Evolutionary conservation across 2,329 filamentous ascomycete species (phyloP).

Genomic region (Phialophora expanda): DNA sequence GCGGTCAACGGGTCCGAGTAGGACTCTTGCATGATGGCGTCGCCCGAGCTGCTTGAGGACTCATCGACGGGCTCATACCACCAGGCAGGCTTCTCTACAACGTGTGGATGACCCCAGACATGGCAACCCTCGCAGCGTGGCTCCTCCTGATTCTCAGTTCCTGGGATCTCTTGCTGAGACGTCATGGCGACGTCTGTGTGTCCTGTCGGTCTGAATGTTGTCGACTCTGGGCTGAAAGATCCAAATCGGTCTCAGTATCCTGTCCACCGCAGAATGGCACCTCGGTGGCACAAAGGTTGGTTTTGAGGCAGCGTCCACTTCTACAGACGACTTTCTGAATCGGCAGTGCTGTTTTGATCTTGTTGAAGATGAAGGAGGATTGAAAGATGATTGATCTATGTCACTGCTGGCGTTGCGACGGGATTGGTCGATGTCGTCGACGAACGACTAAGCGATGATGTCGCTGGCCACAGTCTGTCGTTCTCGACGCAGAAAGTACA

Average conservation of each 20-base stretch:
- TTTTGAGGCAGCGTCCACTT: not conserved
- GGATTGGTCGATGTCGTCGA: conserved; percentile 6
- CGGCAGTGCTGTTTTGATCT: not conserved
- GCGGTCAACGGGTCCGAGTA: not conserved
- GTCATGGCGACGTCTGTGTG: not conserved
- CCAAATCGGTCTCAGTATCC: not conserved
- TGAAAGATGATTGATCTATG: not conserved
- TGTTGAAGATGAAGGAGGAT: not conserved
- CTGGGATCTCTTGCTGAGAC: not conserved
- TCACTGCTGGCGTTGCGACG: conserved; percentile 3
- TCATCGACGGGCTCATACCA: not conserved
- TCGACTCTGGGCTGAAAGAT: not conserved
- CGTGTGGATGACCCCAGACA: not conserved
- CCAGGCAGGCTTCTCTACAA: not conserved
- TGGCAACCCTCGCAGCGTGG: not conserved
- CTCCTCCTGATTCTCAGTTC: not conserved
- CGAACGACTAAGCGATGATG: conserved; percentile 16
- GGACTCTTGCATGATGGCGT: not conserved
- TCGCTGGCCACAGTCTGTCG: not conserved
- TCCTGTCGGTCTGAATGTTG: not conserved
- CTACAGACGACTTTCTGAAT: not conserved
- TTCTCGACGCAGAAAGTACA: not conserved
- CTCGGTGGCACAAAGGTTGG: not conserved
- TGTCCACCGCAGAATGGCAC: not conserved
- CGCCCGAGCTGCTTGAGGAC: conserved; percentile 4